phyloP scores from a whole-genome alignment of 805 yeast species.

The Nakazawaea siamensis region DNA sequence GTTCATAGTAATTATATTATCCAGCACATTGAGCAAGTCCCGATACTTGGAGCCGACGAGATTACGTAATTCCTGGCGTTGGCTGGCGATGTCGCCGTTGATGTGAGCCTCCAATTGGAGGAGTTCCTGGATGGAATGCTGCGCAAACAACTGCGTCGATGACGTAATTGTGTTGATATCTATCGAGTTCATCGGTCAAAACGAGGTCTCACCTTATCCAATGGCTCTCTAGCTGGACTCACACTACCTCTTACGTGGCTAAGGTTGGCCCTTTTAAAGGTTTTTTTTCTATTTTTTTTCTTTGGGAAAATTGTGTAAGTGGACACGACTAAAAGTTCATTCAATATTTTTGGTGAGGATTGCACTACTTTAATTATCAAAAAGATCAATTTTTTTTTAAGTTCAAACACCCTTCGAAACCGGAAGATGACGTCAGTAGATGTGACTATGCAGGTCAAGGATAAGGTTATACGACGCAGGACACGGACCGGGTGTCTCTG shows the following conservation, averaged over 20 bases:
- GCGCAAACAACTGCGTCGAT: slow-evolving; percentile 19
- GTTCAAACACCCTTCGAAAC: background rate
- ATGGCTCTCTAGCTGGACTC: too few species aligned
- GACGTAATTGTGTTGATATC: slow-evolving; percentile 1
- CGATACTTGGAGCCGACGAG: slow-evolving; percentile 27
- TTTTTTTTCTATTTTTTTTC: background rate
- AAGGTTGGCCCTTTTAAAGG: too few species aligned
- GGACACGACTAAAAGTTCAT: too few species aligned
- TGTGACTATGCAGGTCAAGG: background rate
- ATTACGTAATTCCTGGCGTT: slow-evolving; percentile 19
- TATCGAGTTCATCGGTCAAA: too few species aligned
- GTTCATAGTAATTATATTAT: slow-evolving; percentile 27
- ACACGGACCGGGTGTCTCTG: slow-evolving; percentile 10
- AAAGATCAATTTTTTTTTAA: too few species aligned
- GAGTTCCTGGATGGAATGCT: slow-evolving; percentile 21
- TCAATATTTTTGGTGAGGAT: too few species aligned
- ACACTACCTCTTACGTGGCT: too few species aligned
- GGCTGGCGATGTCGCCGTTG: slow-evolving; percentile 14
- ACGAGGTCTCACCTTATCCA: too few species aligned
- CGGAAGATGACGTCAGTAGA: background rate
- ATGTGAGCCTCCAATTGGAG: slow-evolving; percentile 16
- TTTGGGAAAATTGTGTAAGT: too few species aligned
- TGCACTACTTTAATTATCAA: too few species aligned
- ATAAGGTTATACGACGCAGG: background rate
- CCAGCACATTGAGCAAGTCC: slow-evolving; percentile 27